These are phyloP conservation scores for Vigna hirtella DNA, from an alignment of 306 rosid species.

Conservation along the genomic window DNA sequence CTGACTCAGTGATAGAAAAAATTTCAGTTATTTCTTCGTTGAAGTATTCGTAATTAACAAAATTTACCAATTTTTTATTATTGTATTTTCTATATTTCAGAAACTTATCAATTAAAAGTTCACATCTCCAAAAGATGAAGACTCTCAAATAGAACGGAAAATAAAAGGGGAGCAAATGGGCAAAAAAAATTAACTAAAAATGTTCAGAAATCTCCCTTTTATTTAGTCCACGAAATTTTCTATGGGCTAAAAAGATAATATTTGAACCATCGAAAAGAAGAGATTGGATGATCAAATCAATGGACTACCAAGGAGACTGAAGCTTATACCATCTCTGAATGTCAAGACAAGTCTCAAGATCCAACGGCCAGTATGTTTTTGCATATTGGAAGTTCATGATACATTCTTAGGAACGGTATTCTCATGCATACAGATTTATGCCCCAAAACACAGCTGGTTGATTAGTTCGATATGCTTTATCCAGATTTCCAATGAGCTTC, in stretches of 20 bases:
- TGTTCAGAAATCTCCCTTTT: background rate
- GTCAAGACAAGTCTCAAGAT: slow-evolving; percentile 27
- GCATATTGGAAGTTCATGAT: background rate
- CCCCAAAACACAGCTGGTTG: slow-evolving; percentile 88
- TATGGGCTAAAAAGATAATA: background rate
- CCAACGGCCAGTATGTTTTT: slow-evolving; percentile 13
- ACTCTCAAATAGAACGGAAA: background rate
- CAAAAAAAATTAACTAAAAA: slow-evolving; percentile 15
- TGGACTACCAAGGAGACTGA: background rate
- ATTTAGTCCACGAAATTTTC: background rate
- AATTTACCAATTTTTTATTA: too few species aligned
- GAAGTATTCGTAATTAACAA: too few species aligned
- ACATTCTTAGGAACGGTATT: slow-evolving; percentile 18
- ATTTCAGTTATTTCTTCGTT: too few species aligned
- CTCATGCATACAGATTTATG: slow-evolving; percentile 76
- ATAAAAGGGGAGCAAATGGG: background rate
- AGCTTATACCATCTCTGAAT: slow-evolving; percentile 6
- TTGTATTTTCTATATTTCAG: background rate
- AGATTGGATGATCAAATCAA: slow-evolving; percentile 34
- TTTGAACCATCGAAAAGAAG: slow-evolving; percentile 9
- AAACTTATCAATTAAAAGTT: background rate
- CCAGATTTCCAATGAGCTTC: slow-evolving; percentile 65
- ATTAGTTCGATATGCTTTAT: slow-evolving; percentile 71
- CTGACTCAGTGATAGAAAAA: too few species aligned
- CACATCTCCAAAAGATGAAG: background rate